Evolutionary conservation across 768 basidiomycete species (phyloP), one percentile per base, ranked within the genome.

Genomic region (Hypsizygus marmoreus): DNA sequence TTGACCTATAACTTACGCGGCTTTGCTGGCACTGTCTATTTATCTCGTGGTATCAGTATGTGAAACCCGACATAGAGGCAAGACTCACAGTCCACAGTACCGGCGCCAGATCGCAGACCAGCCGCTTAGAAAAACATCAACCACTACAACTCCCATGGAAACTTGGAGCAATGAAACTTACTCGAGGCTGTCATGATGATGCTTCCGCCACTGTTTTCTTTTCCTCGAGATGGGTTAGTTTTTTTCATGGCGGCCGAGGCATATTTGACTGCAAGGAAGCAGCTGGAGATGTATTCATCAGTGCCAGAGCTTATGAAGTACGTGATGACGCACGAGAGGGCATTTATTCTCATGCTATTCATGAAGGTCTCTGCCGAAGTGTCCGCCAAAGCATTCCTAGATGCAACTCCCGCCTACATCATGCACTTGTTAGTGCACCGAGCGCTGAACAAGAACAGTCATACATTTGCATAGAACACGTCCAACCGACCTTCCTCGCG

Each of bases 391-490:
- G 60, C 57, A 30, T 69, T 52, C 14, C 28, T 58, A 2, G 74
- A 73, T 2, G 74, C 77, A 39, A 87, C 64, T 9, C 89, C 91
- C 45, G 90, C 91, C 89, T 92, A 50, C 16, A 34, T 9, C 26
- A 24, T 20, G 30, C 7, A 23, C 7, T 43, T 31, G 30, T 16
- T 9, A 39, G n/a, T 12, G 9, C 12, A 20, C 30, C n/a, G 19
- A 23, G 6, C 6, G 7, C 22, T 2, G 13, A 4, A 17, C 26
- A 5, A 1, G 17, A 41, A 19, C 19, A n/a, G 16, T 37, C 81
- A 41, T 58, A 91, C 94, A 62, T 97, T 97, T 25, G 95, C 95
- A 61, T 94, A 97, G 75, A 97, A 97, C 52, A 95, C 84, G 55
- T 97, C 95, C 10, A 97, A 73, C 48, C 82, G 77, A 7, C 93